A percentile compares a stretch with the other conserved stretches of the same genome.
phyloP scores from a whole-genome alignment of 352 stramenopile genomes.

The Phytophthora constricta region DNA sequence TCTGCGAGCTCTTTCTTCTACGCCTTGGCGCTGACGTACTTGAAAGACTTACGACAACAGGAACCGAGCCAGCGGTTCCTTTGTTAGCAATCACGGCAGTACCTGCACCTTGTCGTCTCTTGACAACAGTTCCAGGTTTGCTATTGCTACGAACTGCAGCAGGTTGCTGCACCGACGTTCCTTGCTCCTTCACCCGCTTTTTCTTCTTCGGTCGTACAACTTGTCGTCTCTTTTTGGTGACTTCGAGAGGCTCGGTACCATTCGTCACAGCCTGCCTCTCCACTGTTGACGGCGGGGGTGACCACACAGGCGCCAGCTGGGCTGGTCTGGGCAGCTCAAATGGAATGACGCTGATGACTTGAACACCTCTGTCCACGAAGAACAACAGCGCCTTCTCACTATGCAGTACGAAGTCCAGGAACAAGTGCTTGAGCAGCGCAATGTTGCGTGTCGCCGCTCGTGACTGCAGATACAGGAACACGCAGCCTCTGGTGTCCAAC shows the following conservation, averaged over 20 bases:
- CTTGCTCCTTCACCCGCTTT: too few species aligned
- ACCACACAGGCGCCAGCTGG: not conserved
- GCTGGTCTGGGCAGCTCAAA: constrained; percentile 23
- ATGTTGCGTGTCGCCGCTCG: constrained; percentile 53
- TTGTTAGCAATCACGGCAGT: too few species aligned
- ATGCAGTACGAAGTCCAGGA: constrained; percentile 41
- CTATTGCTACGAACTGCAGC: too few species aligned
- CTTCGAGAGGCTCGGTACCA: constrained; percentile 1
- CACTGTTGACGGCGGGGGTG: not conserved
- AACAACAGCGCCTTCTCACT: constrained; percentile 29
- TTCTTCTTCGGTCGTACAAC: not conserved
- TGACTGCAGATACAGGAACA: constrained; percentile 47
- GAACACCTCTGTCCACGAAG: constrained; percentile 34
- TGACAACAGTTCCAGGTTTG: too few species aligned
- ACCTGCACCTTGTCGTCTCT: too few species aligned
- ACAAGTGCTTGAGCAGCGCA: constrained; percentile 44
- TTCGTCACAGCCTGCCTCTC: not conserved
- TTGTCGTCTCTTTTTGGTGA: not conserved
- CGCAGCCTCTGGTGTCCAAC: constrained; percentile 25
- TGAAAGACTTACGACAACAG: too few species aligned
- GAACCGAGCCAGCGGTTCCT: not conserved
- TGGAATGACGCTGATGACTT: constrained; percentile 50
- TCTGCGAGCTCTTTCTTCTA: not conserved
- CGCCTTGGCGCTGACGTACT: too few species aligned
- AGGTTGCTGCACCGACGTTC: too few species aligned